phyloP scores from a whole-genome alignment of 257 asterid species.

The Mentha longifolia region DNA sequence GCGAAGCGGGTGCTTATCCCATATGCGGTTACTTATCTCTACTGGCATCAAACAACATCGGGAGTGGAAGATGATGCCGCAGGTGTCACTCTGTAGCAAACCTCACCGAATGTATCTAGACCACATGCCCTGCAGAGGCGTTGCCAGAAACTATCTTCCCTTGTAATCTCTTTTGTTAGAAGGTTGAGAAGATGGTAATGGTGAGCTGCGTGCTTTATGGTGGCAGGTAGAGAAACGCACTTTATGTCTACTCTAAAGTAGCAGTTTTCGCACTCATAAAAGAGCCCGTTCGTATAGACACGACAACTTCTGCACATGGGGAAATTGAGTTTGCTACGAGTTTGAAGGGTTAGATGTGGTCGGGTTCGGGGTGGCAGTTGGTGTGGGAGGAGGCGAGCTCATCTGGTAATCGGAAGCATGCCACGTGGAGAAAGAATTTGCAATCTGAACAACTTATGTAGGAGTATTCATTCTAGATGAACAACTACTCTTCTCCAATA shows the following conservation, averaged over 20 bases:
- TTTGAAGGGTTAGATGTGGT: constrained; percentile 6
- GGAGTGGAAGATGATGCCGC: not conserved
- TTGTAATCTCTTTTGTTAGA: no score
- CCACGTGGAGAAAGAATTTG: constrained; percentile 19
- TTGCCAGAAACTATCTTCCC: no score
- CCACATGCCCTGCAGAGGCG: not conserved
- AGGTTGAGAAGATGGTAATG: not conserved
- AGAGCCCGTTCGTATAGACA: not conserved
- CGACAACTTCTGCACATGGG: not conserved
- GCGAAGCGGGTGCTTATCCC: not conserved
- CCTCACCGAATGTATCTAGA: rapidly evolving
- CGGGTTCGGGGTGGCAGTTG: not conserved
- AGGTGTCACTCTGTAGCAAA: not conserved
- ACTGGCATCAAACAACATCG: not conserved
- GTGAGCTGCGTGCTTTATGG: constrained; percentile 6
- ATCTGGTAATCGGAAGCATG: constrained; percentile 19
- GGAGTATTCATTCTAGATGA: not conserved
- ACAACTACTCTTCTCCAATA: no score
- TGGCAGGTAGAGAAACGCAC: constrained; percentile 21
- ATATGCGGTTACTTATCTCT: no score
- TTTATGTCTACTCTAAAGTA: constrained; percentile 9
- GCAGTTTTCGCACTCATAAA: not conserved
- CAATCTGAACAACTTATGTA: constrained; percentile 21
- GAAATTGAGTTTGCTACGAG: not conserved
- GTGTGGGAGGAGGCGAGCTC: not conserved